Evolutionary conservation across 495 filamentous ascomycete genomes (phyloP), one percentile per base, ranked within the genome.

Genomic region (Xanthoparmelia taractica): DNA sequence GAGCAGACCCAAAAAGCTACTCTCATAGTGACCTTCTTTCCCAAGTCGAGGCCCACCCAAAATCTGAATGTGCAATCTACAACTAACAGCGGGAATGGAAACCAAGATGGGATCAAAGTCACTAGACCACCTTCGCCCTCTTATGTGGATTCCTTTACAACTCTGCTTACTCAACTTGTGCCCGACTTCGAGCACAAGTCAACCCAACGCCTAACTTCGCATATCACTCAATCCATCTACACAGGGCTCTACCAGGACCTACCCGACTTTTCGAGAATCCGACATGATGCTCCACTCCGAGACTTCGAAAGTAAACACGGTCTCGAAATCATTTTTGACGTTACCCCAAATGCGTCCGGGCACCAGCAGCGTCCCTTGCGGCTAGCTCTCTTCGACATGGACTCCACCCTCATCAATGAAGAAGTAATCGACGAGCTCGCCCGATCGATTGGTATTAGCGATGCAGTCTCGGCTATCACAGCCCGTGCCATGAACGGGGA

Each of bases 401-500:
- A 98, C 74, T 91, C 87, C 64, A 98, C 94, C 0, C 80, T 98
- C 61, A 97, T 98, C 67, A 84, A 92, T 63, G 91, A 98, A 71
- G 94, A 98, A 77, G 90, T 96, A 29, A 96, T 98, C 69, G 94
- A 98, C 69, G 85, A 97, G 69, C 87, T 98, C 60, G 94, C 94
- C 27, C 84, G 85, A 40, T 85, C 85, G 37, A 84, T 94, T 59
- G 89, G 89, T 52, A 81, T 92, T 15, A 87, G 86, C 67, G 80
- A 82, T 60, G 65, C 84, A 66, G 87, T 91, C 66, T 81, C 84
- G 29, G 85, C 85, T 65, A 96, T 98, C 71, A 98, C 94, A 6
- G 85, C 85, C 55, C 86, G 90, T 23, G 93, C 94, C 36, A 98
- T 98, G 94, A 86, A 92, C 65, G 94, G 94, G 54, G 94, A 97